Percentiles rank a stretch among this genome's conserved stretches.
Evolutionary conservation across 176 grass and related monocot species (phyloP).

Genomic region (Echinochloa phyllopogon): DNA sequence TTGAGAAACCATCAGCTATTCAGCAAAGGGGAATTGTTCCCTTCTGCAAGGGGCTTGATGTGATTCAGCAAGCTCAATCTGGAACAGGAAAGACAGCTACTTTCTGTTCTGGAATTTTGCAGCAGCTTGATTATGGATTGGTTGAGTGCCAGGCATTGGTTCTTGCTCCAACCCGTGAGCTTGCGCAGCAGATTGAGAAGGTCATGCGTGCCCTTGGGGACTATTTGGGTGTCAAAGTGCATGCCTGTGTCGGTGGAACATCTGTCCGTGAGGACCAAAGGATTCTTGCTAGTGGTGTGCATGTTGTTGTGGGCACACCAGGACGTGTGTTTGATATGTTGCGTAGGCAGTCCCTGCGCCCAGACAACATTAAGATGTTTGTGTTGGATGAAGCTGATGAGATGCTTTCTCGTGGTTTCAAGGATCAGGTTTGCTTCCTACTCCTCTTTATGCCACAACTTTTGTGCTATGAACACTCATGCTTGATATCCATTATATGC

Average conservation of each 20-base stretch:
- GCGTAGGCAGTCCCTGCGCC: slow-evolving; percentile 67
- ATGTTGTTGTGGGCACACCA: slow-evolving; percentile 86
- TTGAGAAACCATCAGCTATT: slow-evolving; percentile 92
- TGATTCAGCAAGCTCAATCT: slow-evolving; percentile 90
- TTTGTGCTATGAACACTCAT: background rate
- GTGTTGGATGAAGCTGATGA: slow-evolving; percentile 92
- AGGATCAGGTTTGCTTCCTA: slow-evolving; percentile 71
- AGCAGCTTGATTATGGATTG: slow-evolving; percentile 80
- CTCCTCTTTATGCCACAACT: too few species aligned
- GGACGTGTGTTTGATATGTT: slow-evolving; percentile 86
- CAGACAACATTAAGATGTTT: slow-evolving; percentile 82
- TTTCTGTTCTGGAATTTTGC: slow-evolving; percentile 84
- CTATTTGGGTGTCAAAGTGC: slow-evolving; percentile 83
- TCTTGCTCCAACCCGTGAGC: slow-evolving; percentile 80
- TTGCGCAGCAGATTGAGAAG: slow-evolving; percentile 87
- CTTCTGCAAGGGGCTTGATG: slow-evolving; percentile 85
- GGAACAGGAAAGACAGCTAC: slow-evolving; percentile 89
- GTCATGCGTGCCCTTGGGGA: slow-evolving; percentile 91
- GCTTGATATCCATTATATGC: background rate
- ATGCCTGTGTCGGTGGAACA: slow-evolving; percentile 88
- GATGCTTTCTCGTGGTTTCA: slow-evolving; percentile 87
- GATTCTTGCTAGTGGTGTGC: slow-evolving; percentile 82
- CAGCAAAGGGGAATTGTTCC: slow-evolving; percentile 89
- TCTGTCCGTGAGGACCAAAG: slow-evolving; percentile 80
- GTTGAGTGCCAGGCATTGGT: slow-evolving; percentile 77